These are phyloP conservation scores for Dryadomyces quercus-mongolicae DNA, from an alignment of 2,329 filamentous ascomycete genomes.

Conservation along the genomic window DNA sequence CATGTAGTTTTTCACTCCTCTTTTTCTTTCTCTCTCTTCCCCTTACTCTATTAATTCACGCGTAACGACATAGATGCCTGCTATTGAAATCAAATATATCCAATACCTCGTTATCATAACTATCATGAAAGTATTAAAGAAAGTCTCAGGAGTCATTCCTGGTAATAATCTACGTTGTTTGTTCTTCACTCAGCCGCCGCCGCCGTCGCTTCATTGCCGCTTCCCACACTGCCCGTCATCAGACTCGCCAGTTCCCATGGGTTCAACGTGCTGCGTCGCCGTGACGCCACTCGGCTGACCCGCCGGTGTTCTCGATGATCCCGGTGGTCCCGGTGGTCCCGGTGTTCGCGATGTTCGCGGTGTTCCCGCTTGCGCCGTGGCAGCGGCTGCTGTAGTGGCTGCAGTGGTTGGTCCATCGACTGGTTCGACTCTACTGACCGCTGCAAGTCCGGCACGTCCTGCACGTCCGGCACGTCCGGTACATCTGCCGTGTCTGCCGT, in stretches of 20 bases:
- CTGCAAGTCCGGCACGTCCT: not conserved
- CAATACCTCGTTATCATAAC: not conserved
- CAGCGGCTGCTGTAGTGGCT: constrained; percentile 19
- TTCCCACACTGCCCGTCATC: constrained; percentile 29
- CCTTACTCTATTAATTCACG: not conserved
- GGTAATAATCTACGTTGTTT: not conserved
- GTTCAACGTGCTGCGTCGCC: constrained; percentile 63
- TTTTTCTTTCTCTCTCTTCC: not conserved
- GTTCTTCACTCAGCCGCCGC: not conserved
- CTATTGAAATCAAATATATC: not conserved
- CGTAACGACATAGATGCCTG: not conserved
- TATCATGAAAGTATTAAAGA: not conserved
- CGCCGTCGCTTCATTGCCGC: not conserved
- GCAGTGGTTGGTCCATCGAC: constrained; percentile 1
- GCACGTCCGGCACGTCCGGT: not conserved
- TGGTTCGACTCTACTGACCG: not conserved
- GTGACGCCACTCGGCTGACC: constrained; percentile 42
- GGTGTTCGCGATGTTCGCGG: no score
- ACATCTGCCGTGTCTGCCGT: not conserved
- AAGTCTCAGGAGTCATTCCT: not conserved
- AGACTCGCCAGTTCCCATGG: constrained; percentile 62
- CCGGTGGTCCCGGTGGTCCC: not conserved
- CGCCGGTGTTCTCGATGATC: constrained; percentile 25
- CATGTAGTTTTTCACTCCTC: no score
- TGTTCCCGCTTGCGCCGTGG: constrained; percentile 32